Base-by-base conservation (phyloP, 495 filamentous ascomycete genomes). In the Xylaria acuta region DNA sequence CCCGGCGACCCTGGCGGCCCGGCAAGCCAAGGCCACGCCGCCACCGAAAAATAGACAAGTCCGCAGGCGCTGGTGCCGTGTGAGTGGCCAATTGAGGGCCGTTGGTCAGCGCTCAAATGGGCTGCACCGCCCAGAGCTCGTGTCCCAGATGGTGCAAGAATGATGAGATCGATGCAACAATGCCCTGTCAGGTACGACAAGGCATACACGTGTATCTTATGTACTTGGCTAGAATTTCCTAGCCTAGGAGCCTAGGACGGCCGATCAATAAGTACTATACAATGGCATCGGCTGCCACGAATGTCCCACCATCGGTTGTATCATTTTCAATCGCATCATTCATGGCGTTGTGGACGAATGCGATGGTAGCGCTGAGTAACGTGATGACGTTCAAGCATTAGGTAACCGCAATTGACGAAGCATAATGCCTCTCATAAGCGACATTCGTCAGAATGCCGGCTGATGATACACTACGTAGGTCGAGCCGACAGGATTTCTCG, bases 161-260 rank as follows among this genome's bases (percentile, higher is more conserved):
- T 69, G 53, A 47, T 69, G 67, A 69, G 67, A 69, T 69, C 53
- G 66, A 59, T 68, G 66, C 66, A 68, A 68, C 66, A 68, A 64
- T 2, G 32, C 3, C 38, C 38, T 45, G 53, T 69, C 67, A 69
- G 67, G 67, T 62, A 69, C 67, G 34, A 62, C 67, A 38, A 56
- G 43, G n/a, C 16, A 25, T 30, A 45, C 65, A 54, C 32, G 47
- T 40, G n/a, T 68, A 32, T 49, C 27, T 22, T 14, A 8, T 65
- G 32, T 12, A 12, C 14, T 27, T 7, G 1, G 1, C 3, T 38
- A 38, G n/a, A 53, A 25, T 25, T 53, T 53, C 25, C 49, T 27
- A 64, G 5, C 38, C n/a, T n/a, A n/a, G n/a, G n/a, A n/a, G n/a
- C n/a, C 14, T 38, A 34, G 40, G 11, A 64, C 60, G 22, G 38